Evolutionary conservation across 805 yeast species (phyloP).

Genomic region (Saturnispora zaruensis): DNA sequence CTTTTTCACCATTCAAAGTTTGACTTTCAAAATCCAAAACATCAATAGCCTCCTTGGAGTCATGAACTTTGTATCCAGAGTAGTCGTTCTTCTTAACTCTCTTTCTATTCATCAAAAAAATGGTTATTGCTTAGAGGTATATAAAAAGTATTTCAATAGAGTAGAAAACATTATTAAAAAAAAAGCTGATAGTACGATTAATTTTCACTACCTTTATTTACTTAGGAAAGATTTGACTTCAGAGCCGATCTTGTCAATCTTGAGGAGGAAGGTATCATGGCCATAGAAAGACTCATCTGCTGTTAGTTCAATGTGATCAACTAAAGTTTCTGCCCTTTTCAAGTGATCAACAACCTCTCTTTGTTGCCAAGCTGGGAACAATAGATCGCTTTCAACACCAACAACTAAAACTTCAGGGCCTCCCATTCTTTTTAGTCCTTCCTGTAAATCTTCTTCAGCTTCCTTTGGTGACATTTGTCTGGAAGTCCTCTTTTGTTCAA

Average conservation of each 20-base stretch:
- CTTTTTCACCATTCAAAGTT: constrained; percentile 3
- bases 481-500: constrained; percentile 41
- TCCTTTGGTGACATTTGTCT: constrained; percentile 43
- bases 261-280: constrained; percentile 83
- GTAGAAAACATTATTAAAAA: neutral
- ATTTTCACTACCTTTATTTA: neutral
- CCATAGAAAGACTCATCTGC: constrained; percentile 76
- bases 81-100: constrained; percentile 5
- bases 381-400: constrained; percentile 88
- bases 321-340: constrained; percentile 30
- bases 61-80: constrained; percentile 4
- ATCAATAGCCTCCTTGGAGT: constrained; percentile 5
- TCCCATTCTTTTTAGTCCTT: constrained; percentile 57
- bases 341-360: constrained; percentile 64
- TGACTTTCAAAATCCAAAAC: constrained; percentile 1
- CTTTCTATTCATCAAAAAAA: neutral
- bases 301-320: constrained; percentile 65
- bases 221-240: constrained; percentile 53
- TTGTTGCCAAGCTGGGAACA: constrained; percentile 95
- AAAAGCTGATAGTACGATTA: neutral
- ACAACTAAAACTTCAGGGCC: constrained; percentile 64
- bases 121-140: neutral
- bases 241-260: constrained; percentile 69
- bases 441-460: constrained; percentile 48
- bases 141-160: neutral